Conservation (phyloP, 177 flowering plant genomes). For the Vitis hybrid region DNA sequence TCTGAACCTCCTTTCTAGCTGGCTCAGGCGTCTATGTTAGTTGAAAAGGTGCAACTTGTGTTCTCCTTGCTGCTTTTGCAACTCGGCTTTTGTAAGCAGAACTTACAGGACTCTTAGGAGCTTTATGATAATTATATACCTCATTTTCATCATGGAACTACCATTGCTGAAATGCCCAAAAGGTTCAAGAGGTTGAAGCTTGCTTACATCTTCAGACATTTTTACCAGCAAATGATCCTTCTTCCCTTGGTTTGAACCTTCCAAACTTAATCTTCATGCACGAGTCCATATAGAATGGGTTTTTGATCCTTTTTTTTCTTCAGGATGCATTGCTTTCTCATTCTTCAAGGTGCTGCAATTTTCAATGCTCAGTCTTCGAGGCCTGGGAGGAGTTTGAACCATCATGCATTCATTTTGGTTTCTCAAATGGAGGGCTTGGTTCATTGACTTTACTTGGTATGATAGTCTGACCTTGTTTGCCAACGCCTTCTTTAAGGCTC, state of each 20-base stretch:
- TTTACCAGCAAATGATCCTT: constrained; percentile 27
- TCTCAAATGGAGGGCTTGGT: constrained; percentile 18
- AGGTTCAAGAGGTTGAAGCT: constrained; percentile 4
- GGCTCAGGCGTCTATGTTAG: constrained; percentile 56
- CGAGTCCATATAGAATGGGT: constrained; percentile 36
- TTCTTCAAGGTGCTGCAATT: constrained; percentile 21
- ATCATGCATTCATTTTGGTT: constrained; percentile 17
- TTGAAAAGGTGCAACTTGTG: constrained; percentile 30
- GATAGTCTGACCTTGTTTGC: constrained; percentile 31
- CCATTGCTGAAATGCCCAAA: constrained; percentile 1
- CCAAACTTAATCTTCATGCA: constrained; percentile 65
- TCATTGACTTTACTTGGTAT: constrained; percentile 19
- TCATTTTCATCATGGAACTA: constrained; percentile 24
- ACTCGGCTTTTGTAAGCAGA: constrained; percentile 22
- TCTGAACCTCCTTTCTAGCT: constrained; percentile 28
- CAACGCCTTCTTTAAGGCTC: constrained; percentile 60
- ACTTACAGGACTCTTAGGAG: constrained; percentile 37
- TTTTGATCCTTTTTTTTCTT: constrained; percentile 34
- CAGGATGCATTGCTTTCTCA: constrained; percentile 20
- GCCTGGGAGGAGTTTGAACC: constrained; percentile 25
- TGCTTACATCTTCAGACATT: constrained; percentile 12
- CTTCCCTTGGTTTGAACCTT: constrained; percentile 44
- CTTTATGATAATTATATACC: constrained; percentile 10
- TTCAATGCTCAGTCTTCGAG: constrained; percentile 31
- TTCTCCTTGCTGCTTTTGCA: constrained; percentile 23